Base-by-base conservation (phyloP, 345 rosid genomes). In the Eucalyptus dawsonii region DNA sequence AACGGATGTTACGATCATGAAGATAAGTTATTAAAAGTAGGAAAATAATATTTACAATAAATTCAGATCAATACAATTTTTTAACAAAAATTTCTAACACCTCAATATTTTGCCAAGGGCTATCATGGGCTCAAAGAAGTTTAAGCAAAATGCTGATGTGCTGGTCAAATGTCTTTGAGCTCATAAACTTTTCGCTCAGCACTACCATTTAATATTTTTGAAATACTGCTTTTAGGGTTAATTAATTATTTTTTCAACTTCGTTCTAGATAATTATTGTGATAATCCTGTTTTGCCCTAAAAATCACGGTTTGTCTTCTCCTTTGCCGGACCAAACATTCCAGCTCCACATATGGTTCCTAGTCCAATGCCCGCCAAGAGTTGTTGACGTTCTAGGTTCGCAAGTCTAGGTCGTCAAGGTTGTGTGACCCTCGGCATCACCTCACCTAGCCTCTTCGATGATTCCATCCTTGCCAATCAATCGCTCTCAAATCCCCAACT, bases 21-120 rank as follows among this genome's bases (percentile, higher is more conserved):
- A 56, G 29, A 29, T 62, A 62, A 12, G 69, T 62, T 62, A 29
- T 2, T 29, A 0, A 14, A 62, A 29, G 31, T 27, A 62, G 69
- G 15, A 62, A 62, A 62, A 12, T 27, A 29, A 62, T 12, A 12
- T 62, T 15, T 31, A n/a, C 11, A 9, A n/a, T 1, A 15, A n/a
- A 65, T 65, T 65, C 21, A 0, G 14, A 34, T 65, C 14, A 8
- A 65, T 65, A 4, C 11, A 0, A 14, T 65, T 65, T 65, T 65
- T n/a, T 15, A 65, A 8, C 2, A 0, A 65, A n/a, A 15, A 1
- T 65, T n/a, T 29, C 21, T 8, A n/a, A n/a, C 0, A 0, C 34
- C 34, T 62, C 9, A 13, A 29, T 1, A 62, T 62, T 62, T 65
- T 15, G 37, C 0, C 22, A 14, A 65, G 0, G 11, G 0, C 21